Evolutionary conservation across 495 filamentous ascomycete genomes (phyloP).

Genomic region (Penicillium odoratum): DNA sequence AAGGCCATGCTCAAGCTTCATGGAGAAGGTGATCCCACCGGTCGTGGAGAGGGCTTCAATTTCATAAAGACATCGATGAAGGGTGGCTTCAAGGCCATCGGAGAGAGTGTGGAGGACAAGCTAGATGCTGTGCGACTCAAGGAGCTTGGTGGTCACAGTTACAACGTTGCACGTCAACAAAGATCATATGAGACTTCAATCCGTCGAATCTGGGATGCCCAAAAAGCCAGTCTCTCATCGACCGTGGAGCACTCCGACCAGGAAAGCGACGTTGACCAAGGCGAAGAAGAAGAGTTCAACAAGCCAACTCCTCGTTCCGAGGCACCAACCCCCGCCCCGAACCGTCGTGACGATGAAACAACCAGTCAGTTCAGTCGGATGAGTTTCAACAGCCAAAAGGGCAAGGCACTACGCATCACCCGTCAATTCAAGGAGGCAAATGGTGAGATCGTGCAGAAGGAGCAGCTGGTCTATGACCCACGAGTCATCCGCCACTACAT

Average conservation of each 20-base stretch:
- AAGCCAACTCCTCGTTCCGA: conserved; percentile 64
- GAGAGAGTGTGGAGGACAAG: conserved; percentile 84
- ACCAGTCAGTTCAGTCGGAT: conserved; percentile 82
- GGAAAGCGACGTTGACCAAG: conserved; percentile 67
- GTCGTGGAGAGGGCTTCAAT: conserved; percentile 88
- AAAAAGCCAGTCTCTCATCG: conserved; percentile 73
- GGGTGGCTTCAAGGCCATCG: conserved; percentile 88
- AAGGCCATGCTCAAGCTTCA: conserved; percentile 97
- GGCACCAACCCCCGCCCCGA: conserved; percentile 55
- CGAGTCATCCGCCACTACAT: conserved; percentile 70
- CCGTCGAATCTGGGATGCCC: conserved; percentile 83
- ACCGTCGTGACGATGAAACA: conserved; percentile 70
- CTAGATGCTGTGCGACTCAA: conserved; percentile 79
- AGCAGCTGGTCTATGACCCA: conserved; percentile 67
- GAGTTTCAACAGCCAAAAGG: conserved; percentile 65
- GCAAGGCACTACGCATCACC: conserved; percentile 74
- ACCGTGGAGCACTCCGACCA: conserved; percentile 60
- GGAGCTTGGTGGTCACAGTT: conserved; percentile 90
- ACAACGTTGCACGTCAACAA: conserved; percentile 94
- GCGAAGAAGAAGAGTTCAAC: conserved; percentile 62
- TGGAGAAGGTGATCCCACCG: conserved; percentile 93
- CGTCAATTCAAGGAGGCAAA: conserved; percentile 61
- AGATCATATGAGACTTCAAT: conserved; percentile 86
- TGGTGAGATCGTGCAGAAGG: conserved; percentile 59
- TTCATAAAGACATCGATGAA: conserved; percentile 99